phyloP scores from a whole-genome alignment of 2,329 filamentous ascomycete species.

The Myriosclerotinia curreyana region DNA sequence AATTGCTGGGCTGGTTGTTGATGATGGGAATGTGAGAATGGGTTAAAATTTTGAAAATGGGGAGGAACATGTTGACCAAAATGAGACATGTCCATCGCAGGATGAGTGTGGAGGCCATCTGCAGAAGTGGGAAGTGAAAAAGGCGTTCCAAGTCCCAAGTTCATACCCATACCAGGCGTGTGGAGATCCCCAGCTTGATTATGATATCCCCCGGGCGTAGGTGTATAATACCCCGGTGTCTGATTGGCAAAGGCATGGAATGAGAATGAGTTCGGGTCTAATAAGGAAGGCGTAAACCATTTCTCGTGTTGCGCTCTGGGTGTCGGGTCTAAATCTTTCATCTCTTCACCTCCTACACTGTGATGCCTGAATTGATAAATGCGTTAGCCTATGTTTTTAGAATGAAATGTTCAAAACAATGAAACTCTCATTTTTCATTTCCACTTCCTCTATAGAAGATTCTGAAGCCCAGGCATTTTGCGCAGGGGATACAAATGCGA shows the following conservation, averaged over 20 bases:
- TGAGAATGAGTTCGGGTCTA: slow-evolving; percentile 76
- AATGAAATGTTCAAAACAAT: neutral
- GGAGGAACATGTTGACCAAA: slow-evolving; percentile 57
- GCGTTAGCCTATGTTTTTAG: slow-evolving; percentile 1
- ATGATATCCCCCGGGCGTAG: slow-evolving; percentile 82
- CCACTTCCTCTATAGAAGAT: neutral
- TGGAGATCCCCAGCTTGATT: slow-evolving; percentile 82
- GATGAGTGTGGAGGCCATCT: slow-evolving; percentile 58
- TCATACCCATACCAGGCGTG: slow-evolving; percentile 76
- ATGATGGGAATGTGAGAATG: slow-evolving; percentile 62
- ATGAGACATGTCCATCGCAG: slow-evolving; percentile 62
- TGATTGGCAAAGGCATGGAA: slow-evolving; percentile 80
- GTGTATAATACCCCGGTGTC: slow-evolving; percentile 80
- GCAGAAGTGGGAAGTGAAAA: slow-evolving; percentile 73
- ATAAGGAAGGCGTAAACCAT: slow-evolving; percentile 85
- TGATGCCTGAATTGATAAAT: slow-evolving; percentile 30
- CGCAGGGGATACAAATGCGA: neutral
- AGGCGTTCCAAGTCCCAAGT: slow-evolving; percentile 57
- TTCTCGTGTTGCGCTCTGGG: slow-evolving; percentile 75
- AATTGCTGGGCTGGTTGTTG: slow-evolving; percentile 49
- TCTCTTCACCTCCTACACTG: slow-evolving; percentile 37
- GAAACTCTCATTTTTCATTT: neutral
- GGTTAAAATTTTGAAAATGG: slow-evolving; percentile 65
- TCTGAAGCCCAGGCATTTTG: neutral
- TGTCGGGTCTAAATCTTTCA: slow-evolving; percentile 79